Evolutionary conservation across 192 early-diverging fungal genomes (phyloP), one percentile per base, ranked within the genome.

Genomic region (Entomortierella parvispora): DNA sequence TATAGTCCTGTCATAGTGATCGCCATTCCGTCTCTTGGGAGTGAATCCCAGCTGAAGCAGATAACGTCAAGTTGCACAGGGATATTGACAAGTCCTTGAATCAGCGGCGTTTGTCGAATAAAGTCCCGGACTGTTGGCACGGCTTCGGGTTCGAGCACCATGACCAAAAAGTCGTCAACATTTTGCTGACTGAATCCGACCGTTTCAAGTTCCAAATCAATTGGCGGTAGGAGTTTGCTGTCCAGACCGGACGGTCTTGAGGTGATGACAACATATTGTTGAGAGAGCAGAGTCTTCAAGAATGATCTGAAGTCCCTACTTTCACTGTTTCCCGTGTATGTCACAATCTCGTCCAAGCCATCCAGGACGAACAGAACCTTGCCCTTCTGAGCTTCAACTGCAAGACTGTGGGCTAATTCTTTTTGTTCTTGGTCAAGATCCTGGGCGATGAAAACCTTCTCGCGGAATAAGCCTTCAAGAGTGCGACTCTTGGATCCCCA

Each of bases 351-450:
- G 14, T 68, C 66, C 17, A 68, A 28, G 20, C 66, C 66, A 22
- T 68, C 66, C 18, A 68, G 20, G 29, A 68, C 44, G 33, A 68
- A 68, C 4, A 68, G 58, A 29, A 60, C 49, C 29, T 40, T 51
- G 40, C 48, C 45, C 31, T 32, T 11, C 2, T 48, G 12, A 31
- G 42, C 58, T 10, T 14, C 17, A 18, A 33, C 28, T 4, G 9
- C 2, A 29, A 60, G 49, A n/a, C 32, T 32, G 23, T 7, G 48
- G 18, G 58, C 32, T 23, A 60, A 28, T 29, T 31, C 28, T 2
- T 10, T 22, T 6, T 37, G 44, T 2, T 58, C 49, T 50, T 33
- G 44, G 31, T 50, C 34, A 40, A 34, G 32, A 22, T 31, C 45
- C 0, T 0, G 2, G 17, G 28, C 25, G 20, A 25, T 33, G 33